A percentile compares a stretch with the other conserved stretches of the same genome.
phyloP scores from a whole-genome alignment of 371 early-diverging fungal genomes.

The Syncephalastrum racemosum region DNA sequence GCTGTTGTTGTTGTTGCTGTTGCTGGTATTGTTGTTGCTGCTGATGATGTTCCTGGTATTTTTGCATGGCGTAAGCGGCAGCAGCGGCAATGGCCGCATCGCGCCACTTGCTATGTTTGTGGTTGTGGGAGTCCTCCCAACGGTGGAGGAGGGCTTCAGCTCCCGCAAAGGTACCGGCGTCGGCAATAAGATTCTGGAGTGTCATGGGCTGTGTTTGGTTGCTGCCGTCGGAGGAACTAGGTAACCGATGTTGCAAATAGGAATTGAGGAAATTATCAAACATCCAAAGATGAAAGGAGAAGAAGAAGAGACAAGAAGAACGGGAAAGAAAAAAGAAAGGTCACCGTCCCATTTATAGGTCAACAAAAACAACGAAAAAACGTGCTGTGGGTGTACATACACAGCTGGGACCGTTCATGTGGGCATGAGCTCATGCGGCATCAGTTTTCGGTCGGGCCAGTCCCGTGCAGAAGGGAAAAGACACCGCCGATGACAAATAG shows the following conservation, averaged over 20 bases:
- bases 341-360: background rate
- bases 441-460: too few relatives aligned
- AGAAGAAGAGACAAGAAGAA: background rate
- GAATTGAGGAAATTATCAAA: background rate
- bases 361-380: too few relatives aligned
- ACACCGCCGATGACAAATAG: too few relatives aligned
- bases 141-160: slow-evolving; percentile 12
- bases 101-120: slow-evolving; percentile 1
- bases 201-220: background rate
- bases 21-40: background rate
- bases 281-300: background rate
- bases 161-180: slow-evolving; percentile 13
- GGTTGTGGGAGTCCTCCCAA: slow-evolving; percentile 9
- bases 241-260: too few relatives aligned
- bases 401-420: too few relatives aligned
- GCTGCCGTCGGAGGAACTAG: too few relatives aligned
- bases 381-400: too few relatives aligned
- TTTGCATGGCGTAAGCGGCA: slow-evolving; percentile 13
- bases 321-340: background rate
- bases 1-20: too few relatives aligned
- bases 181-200: slow-evolving; percentile 4
- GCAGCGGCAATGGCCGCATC: slow-evolving; percentile 11
- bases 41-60: slow-evolving; percentile 6
- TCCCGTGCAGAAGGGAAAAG: too few relatives aligned
- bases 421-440: too few relatives aligned